Evolutionary conservation across 73 alveolate species (phyloP), one percentile per base, ranked within the genome.

Genomic region (Paramecium pentaurelia): DNA sequence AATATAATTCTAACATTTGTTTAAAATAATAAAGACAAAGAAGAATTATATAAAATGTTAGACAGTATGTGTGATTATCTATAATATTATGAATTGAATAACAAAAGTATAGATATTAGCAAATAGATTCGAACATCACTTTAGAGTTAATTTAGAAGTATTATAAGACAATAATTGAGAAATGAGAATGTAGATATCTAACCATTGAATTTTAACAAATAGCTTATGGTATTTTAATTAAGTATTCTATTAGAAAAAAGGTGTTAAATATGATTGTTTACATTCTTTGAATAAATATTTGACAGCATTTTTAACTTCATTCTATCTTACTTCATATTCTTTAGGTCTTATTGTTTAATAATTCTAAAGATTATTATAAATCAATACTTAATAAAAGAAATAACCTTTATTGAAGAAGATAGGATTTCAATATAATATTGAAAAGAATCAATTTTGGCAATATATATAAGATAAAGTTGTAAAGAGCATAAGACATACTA

Each of bases 21-120:
- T 11, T 30, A 20, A 37, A 73, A 80, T 47, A 75, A 75, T 14
- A 37, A 5, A 27, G 75, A 49, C 12, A 40, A 8, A 45, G 73
- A 80, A 12, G 49, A 40, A 44, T 14, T 80, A 80, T 80, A 20
- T 10, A 32, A 25, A 25, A 80, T 47, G 58, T 47, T 80, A n/a
- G 71, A 40, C 5, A 80, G 58, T 44, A 80, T 80, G 71, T 80
- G 91, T 44, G 91, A 80, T 47, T 80, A 80, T 45, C 30, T 80
- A 8, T 9, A 32, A 27, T 36, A 80, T 27, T 80, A 80, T 45
- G 91, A 80, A 47, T 49, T 80, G 47, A 47, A 42, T 80, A 80
- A 80, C 8, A 80, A 80, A 36, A 32, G 49, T 25, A n/a, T 80
- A 0, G 91, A 80, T 9, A n/a, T 80, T 9, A 45, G 77, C n/a